Conservation (phyloP, 208 protist genomes). For the Leishmania tarentolae region DNA sequence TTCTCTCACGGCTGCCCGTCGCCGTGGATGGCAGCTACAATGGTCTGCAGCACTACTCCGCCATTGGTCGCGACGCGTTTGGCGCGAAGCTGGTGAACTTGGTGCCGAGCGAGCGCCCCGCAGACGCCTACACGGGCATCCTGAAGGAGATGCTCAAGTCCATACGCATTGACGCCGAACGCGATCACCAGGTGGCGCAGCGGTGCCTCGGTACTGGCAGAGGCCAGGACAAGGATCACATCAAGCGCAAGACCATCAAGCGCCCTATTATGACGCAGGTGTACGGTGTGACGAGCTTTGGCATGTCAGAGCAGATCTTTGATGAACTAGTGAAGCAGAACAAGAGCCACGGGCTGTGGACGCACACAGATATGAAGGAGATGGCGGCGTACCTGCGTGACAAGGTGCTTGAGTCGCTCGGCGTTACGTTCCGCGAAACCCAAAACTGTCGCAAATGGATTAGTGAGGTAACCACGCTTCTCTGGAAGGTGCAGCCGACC, state of each 20-base stretch:
- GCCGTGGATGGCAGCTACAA: conserved; percentile 98
- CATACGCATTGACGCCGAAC: conserved; percentile 81
- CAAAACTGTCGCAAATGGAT: conserved; percentile 91
- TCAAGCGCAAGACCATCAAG: conserved; percentile 98
- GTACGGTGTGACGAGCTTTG: conserved; percentile 97
- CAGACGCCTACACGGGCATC: conserved; percentile 98
- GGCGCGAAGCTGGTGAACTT: conserved; percentile 97
- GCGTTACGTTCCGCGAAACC: conserved; percentile 87
- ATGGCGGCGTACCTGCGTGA: conserved; percentile 91
- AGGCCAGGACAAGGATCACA: conserved; percentile 87
- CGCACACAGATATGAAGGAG: conserved; percentile 87
- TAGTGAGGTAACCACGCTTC: conserved; percentile 62
- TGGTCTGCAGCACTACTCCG: conserved; percentile 99
- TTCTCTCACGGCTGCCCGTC: conserved; percentile 93
- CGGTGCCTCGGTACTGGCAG: conserved; percentile 84
- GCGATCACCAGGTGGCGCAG: conserved; percentile 84
- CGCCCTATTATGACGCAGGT: conserved; percentile 99
- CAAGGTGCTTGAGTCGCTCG: conserved; percentile 89
- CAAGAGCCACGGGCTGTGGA: conserved; percentile 90
- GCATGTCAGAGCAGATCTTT: conserved; percentile 96
- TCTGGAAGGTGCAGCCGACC: conserved; percentile 82
- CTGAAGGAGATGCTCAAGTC: conserved; percentile 91
- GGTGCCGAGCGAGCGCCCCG: conserved; percentile 88
- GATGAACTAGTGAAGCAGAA: conserved; percentile 92
- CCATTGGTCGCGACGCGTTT: conserved; percentile 96